Evolutionary conservation across 441 rosid species (phyloP).

Genomic region (Pelargonium citronellum): DNA sequence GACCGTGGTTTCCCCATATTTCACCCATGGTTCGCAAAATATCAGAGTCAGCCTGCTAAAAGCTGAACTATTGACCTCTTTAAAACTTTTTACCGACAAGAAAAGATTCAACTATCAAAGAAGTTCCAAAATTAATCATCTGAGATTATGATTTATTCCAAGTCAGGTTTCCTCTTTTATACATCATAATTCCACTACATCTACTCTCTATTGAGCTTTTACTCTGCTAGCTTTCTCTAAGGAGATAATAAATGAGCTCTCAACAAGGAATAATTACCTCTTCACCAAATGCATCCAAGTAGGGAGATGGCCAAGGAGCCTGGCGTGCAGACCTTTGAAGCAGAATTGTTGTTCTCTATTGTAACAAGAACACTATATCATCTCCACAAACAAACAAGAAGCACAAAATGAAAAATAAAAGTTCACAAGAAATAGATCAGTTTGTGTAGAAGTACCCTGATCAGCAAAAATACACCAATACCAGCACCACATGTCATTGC

Average conservation of each 20-base stretch:
- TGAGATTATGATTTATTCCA: neutral
- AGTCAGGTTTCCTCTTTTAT: neutral
- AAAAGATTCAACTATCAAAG: neutral
- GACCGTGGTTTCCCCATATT: neutral
- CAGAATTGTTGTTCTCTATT: constrained; percentile 75
- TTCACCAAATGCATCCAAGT: constrained; percentile 95
- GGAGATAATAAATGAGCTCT: no score
- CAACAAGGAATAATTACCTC: constrained; percentile 45
- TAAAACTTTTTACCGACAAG: neutral
- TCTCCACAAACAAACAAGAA: constrained; percentile 9
- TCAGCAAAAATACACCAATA: constrained; percentile 75
- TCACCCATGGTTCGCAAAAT: neutral
- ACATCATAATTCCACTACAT: neutral
- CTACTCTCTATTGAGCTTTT: neutral
- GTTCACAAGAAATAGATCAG: constrained; percentile 5
- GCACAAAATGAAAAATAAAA: constrained; percentile 14
- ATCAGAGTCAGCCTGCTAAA: no score
- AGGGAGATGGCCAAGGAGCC: constrained; percentile 95
- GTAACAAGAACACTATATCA: constrained; percentile 22
- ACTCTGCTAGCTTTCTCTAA: neutral
- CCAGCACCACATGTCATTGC: constrained; percentile 86
- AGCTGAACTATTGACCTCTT: no score
- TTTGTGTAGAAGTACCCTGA: constrained; percentile 45
- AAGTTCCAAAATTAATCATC: neutral
- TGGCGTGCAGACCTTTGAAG: constrained; percentile 86